Percentiles rank a stretch among this genome's conserved stretches.
phyloP scores from a whole-genome alignment of 2,329 filamentous ascomycete genomes.

The Fusarium beomiforme region DNA sequence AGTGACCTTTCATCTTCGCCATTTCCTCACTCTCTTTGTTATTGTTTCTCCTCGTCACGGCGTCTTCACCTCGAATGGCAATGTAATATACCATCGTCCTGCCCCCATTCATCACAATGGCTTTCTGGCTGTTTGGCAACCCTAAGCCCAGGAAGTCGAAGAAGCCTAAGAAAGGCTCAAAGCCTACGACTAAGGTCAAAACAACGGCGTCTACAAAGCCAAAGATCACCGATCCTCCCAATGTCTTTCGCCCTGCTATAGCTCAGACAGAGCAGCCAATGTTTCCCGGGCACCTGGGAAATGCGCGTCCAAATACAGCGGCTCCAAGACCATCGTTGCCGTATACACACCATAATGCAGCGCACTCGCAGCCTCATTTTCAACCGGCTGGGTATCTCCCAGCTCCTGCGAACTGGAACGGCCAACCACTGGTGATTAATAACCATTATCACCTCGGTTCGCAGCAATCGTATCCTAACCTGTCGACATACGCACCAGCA shows the following conservation, averaged over 20 bases:
- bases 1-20: slow-evolving; percentile 17
- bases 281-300: neutral
- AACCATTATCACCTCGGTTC: slow-evolving; percentile 60
- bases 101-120: neutral
- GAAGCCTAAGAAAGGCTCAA: slow-evolving; percentile 8
- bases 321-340: neutral
- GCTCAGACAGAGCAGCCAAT: neutral
- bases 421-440: slow-evolving; percentile 60
- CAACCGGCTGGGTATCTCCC: slow-evolving; percentile 39
- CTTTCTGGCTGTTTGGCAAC: neutral
- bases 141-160: neutral
- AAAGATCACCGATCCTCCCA: slow-evolving; percentile 13
- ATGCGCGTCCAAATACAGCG: neutral
- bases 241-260: slow-evolving; percentile 3
- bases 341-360: slow-evolving; percentile 35
- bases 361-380: slow-evolving; percentile 38
- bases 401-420: slow-evolving; percentile 36
- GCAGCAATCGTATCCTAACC: slow-evolving; percentile 1
- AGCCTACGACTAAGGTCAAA: neutral
- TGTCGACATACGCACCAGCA: neutral
- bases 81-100: neutral
- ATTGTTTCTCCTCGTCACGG: neutral
- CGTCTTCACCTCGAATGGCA: neutral
- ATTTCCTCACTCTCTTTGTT: slow-evolving; percentile 7
- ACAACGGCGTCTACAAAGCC: neutral